phyloP scores from a whole-genome alignment of 176 grass and related monocot genomes.

The Oropetium thomaeum region DNA sequence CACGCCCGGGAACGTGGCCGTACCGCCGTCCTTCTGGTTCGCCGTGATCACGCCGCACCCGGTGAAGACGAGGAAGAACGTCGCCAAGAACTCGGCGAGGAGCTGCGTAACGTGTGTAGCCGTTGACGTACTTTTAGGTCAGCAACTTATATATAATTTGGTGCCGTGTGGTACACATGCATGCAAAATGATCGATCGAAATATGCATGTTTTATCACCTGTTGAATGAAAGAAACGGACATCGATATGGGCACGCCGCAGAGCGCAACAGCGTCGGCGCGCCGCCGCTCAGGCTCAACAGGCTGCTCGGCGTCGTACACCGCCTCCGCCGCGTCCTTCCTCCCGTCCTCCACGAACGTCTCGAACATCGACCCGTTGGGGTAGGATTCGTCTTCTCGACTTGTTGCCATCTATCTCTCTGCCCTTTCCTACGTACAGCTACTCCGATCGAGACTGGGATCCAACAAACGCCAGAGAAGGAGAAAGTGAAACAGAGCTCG shows the following conservation, averaged over 20 bases:
- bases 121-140: not conserved
- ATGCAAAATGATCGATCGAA: not conserved
- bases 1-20: conserved; percentile 66
- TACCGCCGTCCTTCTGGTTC: conserved; percentile 42
- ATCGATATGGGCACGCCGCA: conserved; percentile 9
- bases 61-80: conserved; percentile 82
- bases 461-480: too few relatives aligned
- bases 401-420: conserved; percentile 30
- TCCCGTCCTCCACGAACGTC: conserved; percentile 33
- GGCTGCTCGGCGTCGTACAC: not conserved
- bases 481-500: not conserved
- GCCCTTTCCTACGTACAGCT: too few relatives aligned
- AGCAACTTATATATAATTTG: not conserved
- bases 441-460: too few relatives aligned
- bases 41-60: conserved; percentile 54
- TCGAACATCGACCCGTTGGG: conserved; percentile 42
- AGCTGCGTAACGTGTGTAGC: too few relatives aligned
- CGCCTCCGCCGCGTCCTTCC: conserved; percentile 21
- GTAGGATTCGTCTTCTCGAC: conserved; percentile 42
- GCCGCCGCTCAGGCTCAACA: not conserved
- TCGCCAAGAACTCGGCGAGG: conserved; percentile 65
- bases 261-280: not conserved
- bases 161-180: not conserved
- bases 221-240: conserved; percentile 28
- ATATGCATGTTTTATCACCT: conserved; percentile 20